Percentiles rank a stretch among this genome's conserved stretches.
phyloP scores from a whole-genome alignment of 345 rosid species.

The Sonneratia alba region DNA sequence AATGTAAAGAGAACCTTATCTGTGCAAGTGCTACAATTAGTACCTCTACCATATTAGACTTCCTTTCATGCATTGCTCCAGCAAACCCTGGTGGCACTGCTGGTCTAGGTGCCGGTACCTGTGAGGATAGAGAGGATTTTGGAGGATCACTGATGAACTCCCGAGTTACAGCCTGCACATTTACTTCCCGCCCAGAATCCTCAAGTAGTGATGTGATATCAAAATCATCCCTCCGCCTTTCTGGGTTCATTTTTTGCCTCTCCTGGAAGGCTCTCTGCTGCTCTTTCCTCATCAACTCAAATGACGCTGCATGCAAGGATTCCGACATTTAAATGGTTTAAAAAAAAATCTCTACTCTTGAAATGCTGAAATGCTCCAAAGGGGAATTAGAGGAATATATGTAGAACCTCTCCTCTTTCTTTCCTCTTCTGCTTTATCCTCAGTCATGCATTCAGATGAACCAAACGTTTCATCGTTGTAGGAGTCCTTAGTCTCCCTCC shows the following conservation, averaged over 20 bases:
- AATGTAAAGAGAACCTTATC: no score
- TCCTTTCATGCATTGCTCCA: constrained; percentile 39
- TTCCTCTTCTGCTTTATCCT: constrained; percentile 94
- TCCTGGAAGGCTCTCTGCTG: constrained; percentile 80
- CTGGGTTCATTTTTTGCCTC: constrained; percentile 56
- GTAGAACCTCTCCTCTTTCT: constrained; percentile 80
- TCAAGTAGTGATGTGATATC: constrained; percentile 52
- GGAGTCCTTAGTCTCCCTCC: constrained; percentile 66
- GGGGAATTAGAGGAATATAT: neutral
- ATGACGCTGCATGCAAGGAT: constrained; percentile 49
- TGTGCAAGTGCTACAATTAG: neutral
- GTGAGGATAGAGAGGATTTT: constrained; percentile 26
- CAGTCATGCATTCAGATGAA: constrained; percentile 61
- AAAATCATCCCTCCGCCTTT: constrained; percentile 47
- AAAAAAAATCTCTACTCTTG: no score
- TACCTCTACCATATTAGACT: constrained; percentile 42
- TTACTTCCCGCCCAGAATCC: constrained; percentile 51
- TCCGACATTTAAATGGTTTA: neutral
- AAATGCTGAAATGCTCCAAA: no score
- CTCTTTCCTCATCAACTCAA: constrained; percentile 94
- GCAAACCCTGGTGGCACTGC: constrained; percentile 97
- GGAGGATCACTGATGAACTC: constrained; percentile 23
- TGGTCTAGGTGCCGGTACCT: constrained; percentile 59
- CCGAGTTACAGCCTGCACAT: constrained; percentile 26
- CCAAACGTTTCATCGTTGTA: constrained; percentile 92